A percentile compares a stretch with the other conserved stretches of the same genome.
phyloP scores from a whole-genome alignment of 805 yeast species.

The Torulaspora microellipsoides region DNA sequence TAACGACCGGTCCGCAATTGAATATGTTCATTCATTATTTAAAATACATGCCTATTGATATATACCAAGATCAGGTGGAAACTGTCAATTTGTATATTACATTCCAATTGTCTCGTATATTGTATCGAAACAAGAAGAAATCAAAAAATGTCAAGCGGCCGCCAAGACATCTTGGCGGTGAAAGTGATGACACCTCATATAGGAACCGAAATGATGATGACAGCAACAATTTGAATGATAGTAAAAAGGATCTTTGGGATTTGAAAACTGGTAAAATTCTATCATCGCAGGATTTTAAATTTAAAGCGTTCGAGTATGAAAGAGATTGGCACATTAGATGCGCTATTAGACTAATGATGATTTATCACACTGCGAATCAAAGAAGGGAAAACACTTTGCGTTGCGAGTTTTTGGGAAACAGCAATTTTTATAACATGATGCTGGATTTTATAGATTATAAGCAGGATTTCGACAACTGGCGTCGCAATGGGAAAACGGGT shows the following conservation, averaged over 20 bases:
- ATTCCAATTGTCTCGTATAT: conserved; percentile 59
- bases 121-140: conserved; percentile 15
- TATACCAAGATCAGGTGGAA: conserved; percentile 54
- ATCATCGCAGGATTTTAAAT: conserved; percentile 10
- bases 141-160: not conserved
- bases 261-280: conserved; percentile 2
- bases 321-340: conserved; percentile 77
- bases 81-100: conserved; percentile 72
- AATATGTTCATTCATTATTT: conserved; percentile 14
- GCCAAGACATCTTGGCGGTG: not conserved
- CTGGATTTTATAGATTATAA: conserved; percentile 74
- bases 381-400: conserved; percentile 25
- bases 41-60: conserved; percentile 30
- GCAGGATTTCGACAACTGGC: conserved; percentile 82
- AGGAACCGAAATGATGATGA: not conserved
- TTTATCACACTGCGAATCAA: conserved; percentile 51
- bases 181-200: not conserved
- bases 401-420: conserved; percentile 24
- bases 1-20: conserved; percentile 3
- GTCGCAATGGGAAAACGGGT: conserved; percentile 1
- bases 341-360: conserved; percentile 55
- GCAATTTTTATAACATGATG: conserved; percentile 61
- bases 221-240: not conserved
- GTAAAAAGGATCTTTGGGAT: conserved; percentile 2
- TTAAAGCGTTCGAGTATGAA: conserved; percentile 48